Evolutionary conservation across 2,329 filamentous ascomycete genomes (phyloP), one percentile per base, ranked within the genome.

Genomic region (Thielaviopsis musarum): DNA sequence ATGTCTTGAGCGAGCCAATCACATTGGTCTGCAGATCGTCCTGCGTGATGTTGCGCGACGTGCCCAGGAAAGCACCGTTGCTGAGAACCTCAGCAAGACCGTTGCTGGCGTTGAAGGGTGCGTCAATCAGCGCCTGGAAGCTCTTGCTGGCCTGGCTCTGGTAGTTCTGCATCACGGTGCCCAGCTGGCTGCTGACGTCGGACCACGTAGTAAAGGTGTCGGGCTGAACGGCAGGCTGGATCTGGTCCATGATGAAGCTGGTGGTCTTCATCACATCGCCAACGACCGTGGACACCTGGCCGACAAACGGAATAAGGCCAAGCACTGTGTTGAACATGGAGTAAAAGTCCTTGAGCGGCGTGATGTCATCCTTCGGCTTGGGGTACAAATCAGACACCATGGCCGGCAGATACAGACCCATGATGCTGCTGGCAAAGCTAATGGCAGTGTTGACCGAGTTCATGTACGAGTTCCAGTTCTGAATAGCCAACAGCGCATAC

Each of bases 391-490:
- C 63, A 5, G 48, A 15, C 24, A 63, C 62, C 22, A 64, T 60
- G 3, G 51, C 59, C n/a, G 58, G 62, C 5, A 64, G 60, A 17
- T 45, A 56, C 24, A 61, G 57, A 19, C 52, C 51, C 28, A 63
- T 26, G 48, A 63, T 64, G 58, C 57, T 62, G 4, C 57, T 61
- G 30, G 62, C 59, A 38, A 61, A 61, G n/a, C 22, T 58, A 48
- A 64, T 52, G 52, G 62, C 60, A 1, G 57, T 61, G 60, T 60
- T 59, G 49, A 60, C 52, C 22, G 55, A 62, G 54, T 63, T 63
- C 62, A 64, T 60, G 49, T 64, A 62, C 12, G 59, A 56, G 49
- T 63, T 63, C 56, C 58, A 62, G 22, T 60, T 58, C 52, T 63
- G 60, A 1, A 59, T 57, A 17, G 28, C 62, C 56, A 63, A 54